These are phyloP conservation scores for Dictyostelium gargantuum DNA, from an alignment of 208 protist genomes.

Conservation along the genomic window DNA sequence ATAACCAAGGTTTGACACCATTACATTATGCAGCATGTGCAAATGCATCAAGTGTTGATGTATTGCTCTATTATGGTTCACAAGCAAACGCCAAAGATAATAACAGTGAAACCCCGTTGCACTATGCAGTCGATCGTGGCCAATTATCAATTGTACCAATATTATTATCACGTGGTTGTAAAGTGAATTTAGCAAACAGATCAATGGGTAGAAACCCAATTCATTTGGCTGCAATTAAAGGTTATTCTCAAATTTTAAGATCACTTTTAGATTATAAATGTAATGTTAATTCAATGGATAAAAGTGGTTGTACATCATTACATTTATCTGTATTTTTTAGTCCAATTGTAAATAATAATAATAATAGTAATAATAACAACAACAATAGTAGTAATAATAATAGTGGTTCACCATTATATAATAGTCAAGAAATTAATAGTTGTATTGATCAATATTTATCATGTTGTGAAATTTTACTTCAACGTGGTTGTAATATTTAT, in stretches of 20 bases:
- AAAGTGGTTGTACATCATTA: conserved; percentile 1
- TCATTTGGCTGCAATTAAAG: conserved; percentile 46
- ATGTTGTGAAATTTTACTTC: conserved; percentile 46
- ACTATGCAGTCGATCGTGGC: conserved; percentile 19
- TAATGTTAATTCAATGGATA: neutral
- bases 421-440: neutral
- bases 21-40: conserved; percentile 53
- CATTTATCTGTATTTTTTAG: conserved; percentile 6
- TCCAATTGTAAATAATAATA: neutral
- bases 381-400: neutral
- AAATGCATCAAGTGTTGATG: neutral
- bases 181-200: neutral
- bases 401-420: neutral
- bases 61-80: conserved; percentile 22
- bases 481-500: neutral
- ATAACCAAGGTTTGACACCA: conserved; percentile 28
- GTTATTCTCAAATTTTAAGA: conserved; percentile 1
- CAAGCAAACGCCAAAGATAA: neutral
- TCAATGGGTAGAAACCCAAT: conserved; percentile 14
- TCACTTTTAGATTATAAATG: neutral
- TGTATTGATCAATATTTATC: neutral
- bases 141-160: conserved; percentile 3
- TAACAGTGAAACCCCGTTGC: conserved; percentile 2
- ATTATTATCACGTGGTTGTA: neutral
- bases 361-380: neutral